Evolutionary conservation across 768 basidiomycete genomes (phyloP), one percentile per base, ranked within the genome.

Genomic region (Agrocybe praecox): DNA sequence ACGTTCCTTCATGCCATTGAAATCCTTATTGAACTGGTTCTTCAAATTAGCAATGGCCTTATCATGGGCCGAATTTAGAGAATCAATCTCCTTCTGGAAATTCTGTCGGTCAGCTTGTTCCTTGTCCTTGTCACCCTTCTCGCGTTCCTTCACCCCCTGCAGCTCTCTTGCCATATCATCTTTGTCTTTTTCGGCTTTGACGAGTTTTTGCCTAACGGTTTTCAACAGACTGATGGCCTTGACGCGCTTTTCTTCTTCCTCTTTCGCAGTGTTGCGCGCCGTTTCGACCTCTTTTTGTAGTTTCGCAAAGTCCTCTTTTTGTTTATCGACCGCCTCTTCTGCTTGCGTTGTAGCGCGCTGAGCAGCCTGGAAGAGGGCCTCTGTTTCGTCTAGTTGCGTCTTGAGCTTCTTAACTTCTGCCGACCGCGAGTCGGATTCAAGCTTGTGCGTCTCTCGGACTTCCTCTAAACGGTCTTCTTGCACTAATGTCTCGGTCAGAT

Each of bases 161-260:
- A 77, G 65, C 61, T 92, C 90, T 65, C 81, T 86, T 49, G 82
- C 56, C 0, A 82, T 78, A 56, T 96, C 94, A 34, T 98, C 95
- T 63, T 85, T 85, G 21, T 96, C 94, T 76, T 94, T 95, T 73
- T 98, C 96, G 6, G 94, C 88, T 67, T 94, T 98, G 24, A 98
- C 93, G n/a, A 96, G 76, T 71, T 98, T 99, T 73, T 94, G 89
- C 53, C 97, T 77, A n/a, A 98, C 92, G 1, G 94, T 94, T 74
- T 98, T 98, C 55, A 99, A 77, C 23, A 98, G 74, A 49, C 87
- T 89, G 61, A 98, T 90, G 0, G 96, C 96, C 66, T 98, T 99
- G 18, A 87, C 85, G 12, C 96, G 86, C 73, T 99, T 98, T 73
- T 99, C 97, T 70, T 98, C 97, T 68, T 98, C 97, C 58, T 98